A percentile compares a stretch with the other conserved stretches of the same genome.
These are phyloP conservation scores for Biscogniauxia sp. DNA, from an alignment of 2,329 filamentous ascomycete genomes.

Conservation along the genomic window DNA sequence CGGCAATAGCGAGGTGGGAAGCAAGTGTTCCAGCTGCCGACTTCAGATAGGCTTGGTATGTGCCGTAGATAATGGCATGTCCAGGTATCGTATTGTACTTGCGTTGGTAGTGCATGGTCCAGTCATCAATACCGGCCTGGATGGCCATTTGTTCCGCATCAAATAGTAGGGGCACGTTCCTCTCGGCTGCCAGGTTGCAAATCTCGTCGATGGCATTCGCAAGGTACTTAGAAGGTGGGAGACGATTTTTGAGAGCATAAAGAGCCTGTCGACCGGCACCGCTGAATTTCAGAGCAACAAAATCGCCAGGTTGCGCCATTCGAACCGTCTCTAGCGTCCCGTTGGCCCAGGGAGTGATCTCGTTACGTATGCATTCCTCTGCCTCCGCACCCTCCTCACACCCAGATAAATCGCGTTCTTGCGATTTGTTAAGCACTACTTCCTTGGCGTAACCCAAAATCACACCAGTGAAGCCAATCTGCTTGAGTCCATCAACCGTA, in stretches of 20 bases:
- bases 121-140: slow-evolving; percentile 76
- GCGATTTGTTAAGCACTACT: slow-evolving; percentile 64
- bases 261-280: slow-evolving; percentile 76
- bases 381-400: slow-evolving; percentile 47
- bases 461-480: slow-evolving; percentile 77
- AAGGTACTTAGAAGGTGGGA: slow-evolving; percentile 63
- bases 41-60: slow-evolving; percentile 77
- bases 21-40: slow-evolving; percentile 55
- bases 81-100: slow-evolving; percentile 66
- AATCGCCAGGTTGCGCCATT: slow-evolving; percentile 68
- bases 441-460: slow-evolving; percentile 83
- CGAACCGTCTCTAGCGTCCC: slow-evolving; percentile 73
- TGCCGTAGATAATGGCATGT: slow-evolving; percentile 72
- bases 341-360: slow-evolving; percentile 68
- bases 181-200: slow-evolving; percentile 67
- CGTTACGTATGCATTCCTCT: slow-evolving; percentile 49
- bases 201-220: slow-evolving; percentile 69
- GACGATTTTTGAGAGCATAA: slow-evolving; percentile 60
- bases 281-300: slow-evolving; percentile 73
- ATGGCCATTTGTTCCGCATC: slow-evolving; percentile 82
- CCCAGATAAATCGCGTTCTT: slow-evolving; percentile 44
- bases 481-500: slow-evolving; percentile 65
- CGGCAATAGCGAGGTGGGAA: slow-evolving; percentile 58
- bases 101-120: slow-evolving; percentile 74
- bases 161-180: slow-evolving; percentile 73